Evolutionary conservation across 176 grass and related monocot species (phyloP).

Genomic region (Olyra latifolia): DNA sequence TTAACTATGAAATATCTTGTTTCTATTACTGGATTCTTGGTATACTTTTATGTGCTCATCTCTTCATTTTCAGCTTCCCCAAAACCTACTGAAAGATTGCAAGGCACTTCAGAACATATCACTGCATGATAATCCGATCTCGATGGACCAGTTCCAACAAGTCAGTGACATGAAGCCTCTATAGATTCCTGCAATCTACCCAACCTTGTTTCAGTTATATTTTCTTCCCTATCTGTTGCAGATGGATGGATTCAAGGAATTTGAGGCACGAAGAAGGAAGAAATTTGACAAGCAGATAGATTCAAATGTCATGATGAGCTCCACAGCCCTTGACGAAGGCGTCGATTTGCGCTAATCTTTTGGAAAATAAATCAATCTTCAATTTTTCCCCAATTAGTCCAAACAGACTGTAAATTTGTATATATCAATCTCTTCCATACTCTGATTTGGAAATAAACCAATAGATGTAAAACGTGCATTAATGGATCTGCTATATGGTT

Average conservation of each 20-base stretch:
- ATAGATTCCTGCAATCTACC: slow-evolving; percentile 5
- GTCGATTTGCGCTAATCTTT: slow-evolving; percentile 57
- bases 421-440: slow-evolving; percentile 18
- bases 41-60: neutral
- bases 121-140: slow-evolving; percentile 85
- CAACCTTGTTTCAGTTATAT: neutral
- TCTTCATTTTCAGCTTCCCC: slow-evolving; percentile 63
- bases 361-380: neutral
- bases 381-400: slow-evolving; percentile 9
- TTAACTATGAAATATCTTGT: slow-evolving; percentile 1
- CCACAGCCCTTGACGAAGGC: slow-evolving; percentile 78
- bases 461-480: neutral
- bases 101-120: slow-evolving; percentile 83
- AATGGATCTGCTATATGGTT: neutral
- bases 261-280: slow-evolving; percentile 78
- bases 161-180: slow-evolving; percentile 41
- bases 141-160: slow-evolving; percentile 76
- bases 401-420: slow-evolving; percentile 33
- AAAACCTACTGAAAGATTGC: slow-evolving; percentile 78
- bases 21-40: neutral
- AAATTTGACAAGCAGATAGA: slow-evolving; percentile 96
- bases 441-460: slow-evolving; percentile 12
- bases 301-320: slow-evolving; percentile 95
- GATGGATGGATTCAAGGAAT: slow-evolving; percentile 87
- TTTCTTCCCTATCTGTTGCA: slow-evolving; percentile 25